phyloP scores from a whole-genome alignment of 2,329 filamentous ascomycete species.

The Hirsutella minnesotensis region DNA sequence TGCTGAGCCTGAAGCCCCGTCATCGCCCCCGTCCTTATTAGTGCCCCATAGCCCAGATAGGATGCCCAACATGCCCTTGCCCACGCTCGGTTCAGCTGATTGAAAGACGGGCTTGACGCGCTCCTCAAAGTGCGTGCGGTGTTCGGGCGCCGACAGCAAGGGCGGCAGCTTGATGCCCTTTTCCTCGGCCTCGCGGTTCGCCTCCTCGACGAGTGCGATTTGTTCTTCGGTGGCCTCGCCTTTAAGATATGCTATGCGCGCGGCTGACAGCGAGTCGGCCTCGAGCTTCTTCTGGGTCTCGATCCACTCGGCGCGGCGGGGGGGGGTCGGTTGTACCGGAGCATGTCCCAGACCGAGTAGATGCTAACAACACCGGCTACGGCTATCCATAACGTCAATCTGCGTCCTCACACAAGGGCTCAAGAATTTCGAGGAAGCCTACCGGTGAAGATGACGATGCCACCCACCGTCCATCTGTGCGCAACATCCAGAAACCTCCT shows the following conservation, averaged over 20 bases:
- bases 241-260: constrained; percentile 48
- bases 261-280: constrained; percentile 42
- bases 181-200: constrained; percentile 34
- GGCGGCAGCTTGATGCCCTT: constrained; percentile 36
- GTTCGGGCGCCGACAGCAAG: constrained; percentile 33
- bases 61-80: constrained; percentile 24
- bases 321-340: constrained; percentile 46
- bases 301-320: constrained; percentile 46
- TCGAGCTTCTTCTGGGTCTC: constrained; percentile 41
- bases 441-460: constrained; percentile 47
- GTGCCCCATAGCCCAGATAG: constrained; percentile 18
- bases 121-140: constrained; percentile 24
- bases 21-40: constrained; percentile 1
- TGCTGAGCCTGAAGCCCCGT: no score
- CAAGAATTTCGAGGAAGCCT: constrained; percentile 8
- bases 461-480: constrained; percentile 42
- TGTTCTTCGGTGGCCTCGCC: constrained; percentile 45
- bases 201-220: constrained; percentile 43
- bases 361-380: constrained; percentile 43
- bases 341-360: constrained; percentile 51
- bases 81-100: constrained; percentile 11
- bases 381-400: no score
- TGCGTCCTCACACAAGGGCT: neutral
- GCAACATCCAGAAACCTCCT: constrained; percentile 42
- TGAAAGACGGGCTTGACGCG: constrained; percentile 19